A percentile compares a stretch with the other conserved stretches of the same genome.
These are phyloP conservation scores for Rhizophora apiculata DNA, from an alignment of 345 rosid species.

Conservation along the genomic window DNA sequence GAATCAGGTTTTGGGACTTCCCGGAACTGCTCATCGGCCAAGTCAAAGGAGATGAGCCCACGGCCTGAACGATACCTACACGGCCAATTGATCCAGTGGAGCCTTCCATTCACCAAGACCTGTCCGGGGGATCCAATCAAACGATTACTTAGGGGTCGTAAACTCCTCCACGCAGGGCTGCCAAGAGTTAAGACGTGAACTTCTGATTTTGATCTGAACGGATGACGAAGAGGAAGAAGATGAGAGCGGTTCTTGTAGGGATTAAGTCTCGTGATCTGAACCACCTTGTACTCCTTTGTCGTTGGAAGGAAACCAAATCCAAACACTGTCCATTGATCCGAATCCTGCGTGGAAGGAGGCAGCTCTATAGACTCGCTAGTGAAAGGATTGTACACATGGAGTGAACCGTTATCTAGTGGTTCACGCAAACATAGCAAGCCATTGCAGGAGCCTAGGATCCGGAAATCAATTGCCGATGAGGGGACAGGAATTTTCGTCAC, in stretches of 20 bases:
- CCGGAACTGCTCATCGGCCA: constrained; percentile 25
- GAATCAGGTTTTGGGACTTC: constrained; percentile 13
- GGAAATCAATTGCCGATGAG: constrained; percentile 44
- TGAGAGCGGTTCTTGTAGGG: constrained; percentile 11
- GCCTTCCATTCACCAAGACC: constrained; percentile 28
- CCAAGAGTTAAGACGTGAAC: constrained; percentile 55
- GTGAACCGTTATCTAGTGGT: constrained; percentile 36
- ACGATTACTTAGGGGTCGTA: constrained; percentile 6
- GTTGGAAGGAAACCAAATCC: constrained; percentile 56
- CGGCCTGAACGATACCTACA: background rate
- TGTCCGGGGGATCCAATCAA: constrained; percentile 3
- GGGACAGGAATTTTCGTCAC: constrained; percentile 40
- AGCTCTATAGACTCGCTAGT: constrained; percentile 40
- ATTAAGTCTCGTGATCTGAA: constrained; percentile 13
- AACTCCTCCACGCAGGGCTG: constrained; percentile 28
- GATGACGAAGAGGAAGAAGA: no score
- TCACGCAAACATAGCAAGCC: constrained; percentile 58
- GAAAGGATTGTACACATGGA: constrained; percentile 58
- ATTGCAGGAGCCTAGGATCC: constrained; percentile 55
- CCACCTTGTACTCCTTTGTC: constrained; percentile 53
- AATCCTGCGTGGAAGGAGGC: constrained; percentile 35
- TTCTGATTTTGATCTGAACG: constrained; percentile 27
- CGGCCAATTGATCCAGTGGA: constrained; percentile 25
- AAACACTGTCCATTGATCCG: constrained; percentile 42
- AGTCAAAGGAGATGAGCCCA: constrained; percentile 26